These are phyloP conservation scores for Pyrenophora seminiperda DNA, from an alignment of 2,329 filamentous ascomycete species.

Conservation along the genomic window DNA sequence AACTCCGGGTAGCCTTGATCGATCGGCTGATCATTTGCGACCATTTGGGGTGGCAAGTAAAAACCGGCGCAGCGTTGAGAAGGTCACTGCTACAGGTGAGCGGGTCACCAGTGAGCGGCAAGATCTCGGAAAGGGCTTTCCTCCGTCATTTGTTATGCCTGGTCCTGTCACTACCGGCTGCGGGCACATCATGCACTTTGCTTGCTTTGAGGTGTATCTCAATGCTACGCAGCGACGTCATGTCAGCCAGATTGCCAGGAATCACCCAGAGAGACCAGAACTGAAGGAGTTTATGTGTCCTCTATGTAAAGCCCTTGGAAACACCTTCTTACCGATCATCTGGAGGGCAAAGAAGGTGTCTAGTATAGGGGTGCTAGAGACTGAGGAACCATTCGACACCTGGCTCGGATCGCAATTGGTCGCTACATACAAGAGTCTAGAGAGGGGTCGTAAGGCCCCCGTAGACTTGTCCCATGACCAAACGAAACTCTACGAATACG, in stretches of 20 bases:
- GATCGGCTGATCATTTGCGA: conserved; percentile 78
- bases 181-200: conserved; percentile 98
- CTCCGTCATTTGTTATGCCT: conserved; percentile 65
- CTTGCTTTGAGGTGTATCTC: conserved; percentile 91
- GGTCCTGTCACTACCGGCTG: conserved; percentile 90
- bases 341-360: conserved; percentile 92
- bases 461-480: conserved; percentile 48
- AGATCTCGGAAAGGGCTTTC: conserved; percentile 87
- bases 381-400: conserved; percentile 64
- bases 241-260: conserved; percentile 87
- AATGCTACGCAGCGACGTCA: conserved; percentile 83
- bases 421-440: conserved; percentile 54
- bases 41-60: conserved; percentile 91
- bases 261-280: conserved; percentile 82
- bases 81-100: conserved; percentile 73
- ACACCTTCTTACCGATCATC: conserved; percentile 90
- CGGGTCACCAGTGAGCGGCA: conserved; percentile 76
- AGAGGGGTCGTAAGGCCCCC: conserved; percentile 31
- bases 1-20: conserved; percentile 81
- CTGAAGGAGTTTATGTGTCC: conserved; percentile 94
- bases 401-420: conserved; percentile 69
- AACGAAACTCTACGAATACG: conserved; percentile 59
- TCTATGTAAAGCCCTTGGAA: conserved; percentile 93
- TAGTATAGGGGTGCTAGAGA: conserved; percentile 73
- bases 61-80: conserved; percentile 78